Percentiles rank a stretch among this genome's conserved stretches.
phyloP scores from a whole-genome alignment of 805 yeast species.

The Gaillardinia entomophila region DNA sequence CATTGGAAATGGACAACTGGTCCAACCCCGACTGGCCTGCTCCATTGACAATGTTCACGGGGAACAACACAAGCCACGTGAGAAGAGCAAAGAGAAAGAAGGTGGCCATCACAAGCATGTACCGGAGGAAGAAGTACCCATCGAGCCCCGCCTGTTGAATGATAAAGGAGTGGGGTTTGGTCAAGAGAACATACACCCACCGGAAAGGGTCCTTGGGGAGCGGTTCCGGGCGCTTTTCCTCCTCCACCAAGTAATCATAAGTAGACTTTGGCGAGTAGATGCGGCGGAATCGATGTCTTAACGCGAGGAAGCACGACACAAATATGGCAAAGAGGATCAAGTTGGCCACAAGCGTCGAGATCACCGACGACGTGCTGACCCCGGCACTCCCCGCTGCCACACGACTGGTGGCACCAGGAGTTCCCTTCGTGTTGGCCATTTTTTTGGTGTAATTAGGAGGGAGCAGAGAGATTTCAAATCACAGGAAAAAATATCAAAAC shows the following conservation, averaged over 20 bases:
- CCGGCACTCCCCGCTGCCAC: constrained; percentile 3
- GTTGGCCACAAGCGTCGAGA: constrained; percentile 67
- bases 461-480: no score
- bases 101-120: constrained; percentile 51
- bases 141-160: constrained; percentile 90
- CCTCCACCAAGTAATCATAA: constrained; percentile 51
- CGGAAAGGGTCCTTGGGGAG: constrained; percentile 60
- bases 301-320: constrained; percentile 52
- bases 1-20: constrained; percentile 72
- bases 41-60: constrained; percentile 74
- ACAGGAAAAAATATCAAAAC: no score
- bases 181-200: constrained; percentile 64
- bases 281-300: constrained; percentile 62
- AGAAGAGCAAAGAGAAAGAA: constrained; percentile 42
- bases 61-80: constrained; percentile 67
- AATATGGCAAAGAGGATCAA: constrained; percentile 61
- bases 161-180: constrained; percentile 67
- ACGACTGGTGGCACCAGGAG: not conserved
- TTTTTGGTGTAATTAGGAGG: no score
- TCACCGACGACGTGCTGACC: constrained; percentile 54
- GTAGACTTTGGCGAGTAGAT: constrained; percentile 82
- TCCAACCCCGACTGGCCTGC: constrained; percentile 63
- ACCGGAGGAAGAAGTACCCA: constrained; percentile 86
- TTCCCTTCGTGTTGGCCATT: not conserved
- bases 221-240: constrained; percentile 62